Base-by-base conservation (phyloP, 208 protist genomes). In the Angomonas ambiguus region DNA sequence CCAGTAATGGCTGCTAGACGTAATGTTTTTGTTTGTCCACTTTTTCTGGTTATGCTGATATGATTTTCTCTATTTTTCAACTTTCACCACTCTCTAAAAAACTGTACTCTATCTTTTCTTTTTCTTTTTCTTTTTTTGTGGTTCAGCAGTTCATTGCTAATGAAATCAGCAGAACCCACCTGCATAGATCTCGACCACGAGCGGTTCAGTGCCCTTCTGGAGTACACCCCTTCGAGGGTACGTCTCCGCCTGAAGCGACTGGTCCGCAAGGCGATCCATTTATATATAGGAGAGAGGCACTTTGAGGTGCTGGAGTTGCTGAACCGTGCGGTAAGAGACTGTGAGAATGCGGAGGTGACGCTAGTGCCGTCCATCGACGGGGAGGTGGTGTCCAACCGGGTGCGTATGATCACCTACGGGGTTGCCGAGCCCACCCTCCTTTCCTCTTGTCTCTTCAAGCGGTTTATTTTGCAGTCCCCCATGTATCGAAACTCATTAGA, bases 231-330 rank as follows among this genome's bases (percentile, higher is more conserved):
- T 24, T 27, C 56, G 24, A 25, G 53, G n/a, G 45, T 77, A n/a
- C 55, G 67, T 11, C 63, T 62, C 28, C 67, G 57, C 18, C 51
- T 72, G 13, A 45, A 65, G 18, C 62, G 38, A 2, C 31, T 38
- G 16, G 55, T 79, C 20, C 34, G 32, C 3, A 67, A 76, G 34
- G 79, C 79, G 8, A 45, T 31, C 31, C 49, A 78, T 8, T 59
- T 87, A 2, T 85, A 70, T 62, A 33, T 49, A 38, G 67, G 69
- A 2, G 81, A 87, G 68, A 66, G 80, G 5, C 76, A 85, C 60
- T 80, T 76, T 58, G 80, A 87, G 55, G 80, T 85, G 51, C 34
- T 79, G 22, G 34, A 73, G 51, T 59, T 69, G 58, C 68, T 81
- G 65, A 63, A 83, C 25, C 59, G 51, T 16, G 30, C 83, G 18